Percentiles rank a stretch among this genome's conserved stretches.
phyloP scores from a whole-genome alignment of 495 filamentous ascomycete genomes.

The Saxispiralis lemnorum region DNA sequence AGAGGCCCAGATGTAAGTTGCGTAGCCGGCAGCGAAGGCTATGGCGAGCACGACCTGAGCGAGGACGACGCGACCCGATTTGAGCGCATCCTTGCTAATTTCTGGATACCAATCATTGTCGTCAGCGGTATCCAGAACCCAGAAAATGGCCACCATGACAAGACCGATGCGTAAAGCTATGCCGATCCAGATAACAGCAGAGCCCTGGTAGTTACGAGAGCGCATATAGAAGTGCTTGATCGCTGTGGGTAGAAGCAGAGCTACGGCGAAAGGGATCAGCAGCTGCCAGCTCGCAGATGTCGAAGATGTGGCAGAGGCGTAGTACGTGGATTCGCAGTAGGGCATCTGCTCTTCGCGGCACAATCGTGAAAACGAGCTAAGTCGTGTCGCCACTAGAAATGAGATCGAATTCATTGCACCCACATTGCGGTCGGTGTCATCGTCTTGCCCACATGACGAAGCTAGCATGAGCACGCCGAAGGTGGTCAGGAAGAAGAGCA shows the following conservation, averaged over 20 bases:
- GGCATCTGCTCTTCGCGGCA: conserved; percentile 99
- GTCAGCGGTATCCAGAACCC: conserved; percentile 79
- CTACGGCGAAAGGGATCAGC: conserved; percentile 54
- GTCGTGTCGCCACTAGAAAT: conserved; percentile 63
- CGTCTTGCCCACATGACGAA: conserved; percentile 52
- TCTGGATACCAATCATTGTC: conserved; percentile 66
- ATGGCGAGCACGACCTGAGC: conserved; percentile 58
- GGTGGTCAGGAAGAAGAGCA: conserved; percentile 77
- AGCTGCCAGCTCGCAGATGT: conserved; percentile 89
- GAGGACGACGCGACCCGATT: conserved; percentile 53
- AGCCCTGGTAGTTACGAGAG: conserved; percentile 69
- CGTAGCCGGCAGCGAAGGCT: conserved; percentile 39
- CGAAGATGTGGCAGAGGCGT: conserved; percentile 75
- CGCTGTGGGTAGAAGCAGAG: conserved; percentile 55
- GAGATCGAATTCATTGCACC: conserved; percentile 68
- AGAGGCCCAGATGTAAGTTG: conserved; percentile 19
- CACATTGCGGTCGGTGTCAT: conserved; percentile 44
- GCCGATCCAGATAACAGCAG: conserved; percentile 66
- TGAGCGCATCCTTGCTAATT: conserved; percentile 42
- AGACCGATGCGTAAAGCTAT: conserved; percentile 62
- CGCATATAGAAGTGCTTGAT: conserved; percentile 59
- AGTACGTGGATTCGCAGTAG: conserved; percentile 86
- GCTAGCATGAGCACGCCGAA: conserved; percentile 61
- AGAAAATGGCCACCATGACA: conserved; percentile 61
- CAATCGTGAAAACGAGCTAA: conserved; percentile 77